Conservation (phyloP, 1,139 yeast species). For the Pichia sp. region DNA sequence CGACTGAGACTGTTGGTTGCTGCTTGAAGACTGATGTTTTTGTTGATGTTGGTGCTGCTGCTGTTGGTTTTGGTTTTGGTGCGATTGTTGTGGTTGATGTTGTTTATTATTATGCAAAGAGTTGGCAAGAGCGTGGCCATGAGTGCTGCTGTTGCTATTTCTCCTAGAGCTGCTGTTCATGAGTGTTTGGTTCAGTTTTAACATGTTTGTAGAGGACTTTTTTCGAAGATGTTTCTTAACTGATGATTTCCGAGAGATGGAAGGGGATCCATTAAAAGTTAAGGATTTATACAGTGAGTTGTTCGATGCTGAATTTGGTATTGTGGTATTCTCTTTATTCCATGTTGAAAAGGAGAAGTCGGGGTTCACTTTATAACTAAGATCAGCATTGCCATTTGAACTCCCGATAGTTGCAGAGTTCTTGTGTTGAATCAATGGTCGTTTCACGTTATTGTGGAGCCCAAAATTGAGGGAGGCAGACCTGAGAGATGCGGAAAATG, state of each 20-base stretch:
- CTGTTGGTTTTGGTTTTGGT: too few relatives aligned
- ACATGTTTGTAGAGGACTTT: slow-evolving; percentile 7
- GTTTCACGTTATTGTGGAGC: not conserved
- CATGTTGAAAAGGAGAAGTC: slow-evolving; percentile 4
- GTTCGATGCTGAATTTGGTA: not conserved
- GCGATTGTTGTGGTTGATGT: too few relatives aligned
- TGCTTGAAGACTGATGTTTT: too few relatives aligned
- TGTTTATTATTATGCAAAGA: too few relatives aligned
- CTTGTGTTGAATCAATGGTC: not conserved
- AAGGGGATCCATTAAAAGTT: slow-evolving; percentile 7
- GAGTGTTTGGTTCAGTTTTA: slow-evolving; percentile 5
- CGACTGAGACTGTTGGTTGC: too few relatives aligned
- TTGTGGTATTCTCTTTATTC: slow-evolving; percentile 7
- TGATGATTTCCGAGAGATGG: slow-evolving; percentile 10
- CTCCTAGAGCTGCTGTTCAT: too few relatives aligned
- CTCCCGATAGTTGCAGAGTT: too few relatives aligned
- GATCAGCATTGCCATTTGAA: not conserved
- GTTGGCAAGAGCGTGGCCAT: too few relatives aligned
- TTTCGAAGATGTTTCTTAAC: slow-evolving; percentile 10
- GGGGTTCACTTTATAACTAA: not conserved
- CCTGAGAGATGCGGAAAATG: slow-evolving; percentile 3
- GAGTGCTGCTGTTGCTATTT: too few relatives aligned
- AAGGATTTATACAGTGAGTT: slow-evolving; percentile 9
- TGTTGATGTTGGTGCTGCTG: too few relatives aligned
- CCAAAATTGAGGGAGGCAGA: slow-evolving; percentile 2